phyloP scores from a whole-genome alignment of 148 eudicot species.

The Salicornia ramosissima region DNA sequence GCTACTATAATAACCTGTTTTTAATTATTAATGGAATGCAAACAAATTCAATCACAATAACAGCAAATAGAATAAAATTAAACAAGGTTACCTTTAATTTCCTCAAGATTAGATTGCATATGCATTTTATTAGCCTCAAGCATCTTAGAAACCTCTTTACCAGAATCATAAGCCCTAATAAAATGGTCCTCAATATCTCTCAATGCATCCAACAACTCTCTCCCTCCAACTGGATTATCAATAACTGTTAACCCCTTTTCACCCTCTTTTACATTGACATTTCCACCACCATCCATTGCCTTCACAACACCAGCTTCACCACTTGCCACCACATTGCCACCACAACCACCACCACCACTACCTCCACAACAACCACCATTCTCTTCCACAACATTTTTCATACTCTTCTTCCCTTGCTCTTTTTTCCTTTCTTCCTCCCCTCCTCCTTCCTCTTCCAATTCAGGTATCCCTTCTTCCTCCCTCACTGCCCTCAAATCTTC shows the following conservation, averaged over 20 bases:
- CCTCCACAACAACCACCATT: not conserved
- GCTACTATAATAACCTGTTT: not conserved
- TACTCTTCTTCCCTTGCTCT: slow-evolving; percentile 18
- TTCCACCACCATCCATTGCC: slow-evolving; percentile 30
- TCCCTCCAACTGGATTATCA: slow-evolving; percentile 54
- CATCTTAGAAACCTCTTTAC: slow-evolving; percentile 75
- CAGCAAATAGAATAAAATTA: not conserved
- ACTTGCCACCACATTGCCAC: slow-evolving; percentile 18
- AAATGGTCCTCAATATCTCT: slow-evolving; percentile 84
- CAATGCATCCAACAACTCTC: slow-evolving; percentile 85
- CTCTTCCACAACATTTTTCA: slow-evolving; percentile 11
- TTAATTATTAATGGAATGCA: not conserved
- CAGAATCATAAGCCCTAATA: slow-evolving; percentile 75
- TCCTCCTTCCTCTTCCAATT: slow-evolving; percentile 61
- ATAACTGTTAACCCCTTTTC: slow-evolving; percentile 59
- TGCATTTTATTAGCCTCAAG: slow-evolving; percentile 74
- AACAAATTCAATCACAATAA: not conserved
- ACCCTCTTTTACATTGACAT: slow-evolving; percentile 29
- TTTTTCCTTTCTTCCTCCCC: slow-evolving; percentile 26
- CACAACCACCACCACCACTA: slow-evolving; percentile 1
- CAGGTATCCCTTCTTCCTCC: slow-evolving; percentile 81
- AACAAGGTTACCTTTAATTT: slow-evolving; percentile 61
- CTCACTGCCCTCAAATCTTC: slow-evolving; percentile 70
- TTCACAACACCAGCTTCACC: slow-evolving; percentile 39
- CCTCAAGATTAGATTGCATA: slow-evolving; percentile 72